A percentile compares a stretch with the other conserved stretches of the same genome.
Evolutionary conservation across 1,284 basidiomycete species (phyloP).

Genomic region (Trametes sp.): DNA sequence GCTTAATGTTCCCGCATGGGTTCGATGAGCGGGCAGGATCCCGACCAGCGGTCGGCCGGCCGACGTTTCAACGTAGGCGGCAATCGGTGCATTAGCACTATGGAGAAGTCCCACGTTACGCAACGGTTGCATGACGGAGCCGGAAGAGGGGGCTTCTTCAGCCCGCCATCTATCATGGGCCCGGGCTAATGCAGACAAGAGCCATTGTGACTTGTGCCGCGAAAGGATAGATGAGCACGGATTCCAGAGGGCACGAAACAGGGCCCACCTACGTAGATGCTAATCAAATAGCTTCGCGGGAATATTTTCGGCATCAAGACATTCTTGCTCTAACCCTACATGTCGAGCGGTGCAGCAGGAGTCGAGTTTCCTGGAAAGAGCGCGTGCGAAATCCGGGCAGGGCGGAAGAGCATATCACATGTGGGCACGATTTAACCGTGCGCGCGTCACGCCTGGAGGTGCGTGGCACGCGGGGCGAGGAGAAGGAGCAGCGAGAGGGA

Average conservation of each 20-base stretch:
- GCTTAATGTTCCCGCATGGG: neutral
- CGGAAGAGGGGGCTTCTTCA: neutral
- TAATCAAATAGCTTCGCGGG: constrained; percentile 28
- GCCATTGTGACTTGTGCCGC: constrained; percentile 4
- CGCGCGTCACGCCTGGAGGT: neutral
- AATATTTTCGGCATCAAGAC: constrained; percentile 4
- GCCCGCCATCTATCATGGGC: constrained; percentile 14
- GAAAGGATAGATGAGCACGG: constrained; percentile 29
- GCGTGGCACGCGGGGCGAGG: neutral
- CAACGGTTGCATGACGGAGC: neutral
- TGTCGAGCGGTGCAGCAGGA: neutral
- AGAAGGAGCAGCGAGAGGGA: neutral
- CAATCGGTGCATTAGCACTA: constrained; percentile 4
- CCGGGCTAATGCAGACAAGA: constrained; percentile 1
- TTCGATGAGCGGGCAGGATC: neutral
- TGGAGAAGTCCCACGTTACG: neutral
- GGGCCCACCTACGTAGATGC: neutral
- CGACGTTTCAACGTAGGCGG: constrained; percentile 2
- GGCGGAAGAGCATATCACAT: neutral
- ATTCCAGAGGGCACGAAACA: constrained; percentile 7
- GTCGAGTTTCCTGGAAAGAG: neutral
- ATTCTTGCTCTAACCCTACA: constrained; percentile 9
- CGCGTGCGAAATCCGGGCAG: neutral
- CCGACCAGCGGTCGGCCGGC: neutral
- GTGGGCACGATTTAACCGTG: neutral